Evolutionary conservation across 2,329 filamentous ascomycete genomes (phyloP), one percentile per base, ranked within the genome.

Genomic region (Shiraia bambusicola): DNA sequence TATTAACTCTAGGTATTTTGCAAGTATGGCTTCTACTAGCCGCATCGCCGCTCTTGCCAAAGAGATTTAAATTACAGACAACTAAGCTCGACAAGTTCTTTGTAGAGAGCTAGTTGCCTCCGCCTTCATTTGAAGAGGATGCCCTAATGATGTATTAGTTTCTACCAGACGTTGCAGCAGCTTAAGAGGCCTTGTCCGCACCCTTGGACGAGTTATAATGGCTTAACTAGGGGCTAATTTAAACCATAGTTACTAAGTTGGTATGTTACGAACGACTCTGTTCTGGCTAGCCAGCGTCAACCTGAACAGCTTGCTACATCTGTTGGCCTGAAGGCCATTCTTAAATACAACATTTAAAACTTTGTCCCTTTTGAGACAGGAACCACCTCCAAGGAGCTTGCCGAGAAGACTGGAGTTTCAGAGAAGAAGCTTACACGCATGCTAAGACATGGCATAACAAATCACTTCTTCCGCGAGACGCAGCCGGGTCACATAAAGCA

Each of bases 381-480:
- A 31, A 40, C 31, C 27, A 44, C 44, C 27, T 50, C 24, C 33
- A 41, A 42, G 17, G 47, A 47, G 22, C 37, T 50, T 39, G 33
- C 44, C 11, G 39, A 41, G 26, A 34, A 40, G 27, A 42, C 44
- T 16, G 34, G 37, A 8, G 16, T 50, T 14, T 27, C 33, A 12
- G 37, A 47, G 28, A 31, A 40, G 30, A 37, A 42, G 27, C 33
- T 47, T 17, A 37, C 38, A 22, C 38, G 47, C 25, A 22, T 50
- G 26, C 33, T 50, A 16, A 31, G 47, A 29, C 38, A 37, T 37
- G 43, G 34, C 27, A 47, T 50, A 26, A 40, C 44, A 17, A 28
- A 47, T 33, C 47, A 40, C 38, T 27, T 50, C 31, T 50, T 50
- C 34, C 28, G 39, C 24, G 47, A 50, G 41, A 35, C 44, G 33